Evolutionary conservation across 2,329 filamentous ascomycete genomes (phyloP).

Genomic region (Bimuria novae-zelandiae): DNA sequence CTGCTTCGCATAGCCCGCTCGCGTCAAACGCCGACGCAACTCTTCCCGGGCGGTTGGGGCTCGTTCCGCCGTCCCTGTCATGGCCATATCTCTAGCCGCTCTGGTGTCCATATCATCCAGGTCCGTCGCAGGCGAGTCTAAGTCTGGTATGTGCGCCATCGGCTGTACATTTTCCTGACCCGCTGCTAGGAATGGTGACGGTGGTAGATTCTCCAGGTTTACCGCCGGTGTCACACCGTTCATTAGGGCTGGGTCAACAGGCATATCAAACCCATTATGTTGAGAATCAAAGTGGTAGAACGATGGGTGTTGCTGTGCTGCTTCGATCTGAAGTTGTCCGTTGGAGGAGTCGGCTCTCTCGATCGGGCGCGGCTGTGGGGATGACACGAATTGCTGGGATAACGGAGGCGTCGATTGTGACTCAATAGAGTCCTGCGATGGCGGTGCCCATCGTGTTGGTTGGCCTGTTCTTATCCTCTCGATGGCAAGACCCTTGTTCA

Average conservation of each 20-base stretch:
- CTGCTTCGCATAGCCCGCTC: slow-evolving; percentile 8
- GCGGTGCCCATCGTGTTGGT: slow-evolving; percentile 11
- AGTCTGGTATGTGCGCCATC: slow-evolving; percentile 14
- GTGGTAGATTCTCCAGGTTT: slow-evolving; percentile 37
- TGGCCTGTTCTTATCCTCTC: not conserved
- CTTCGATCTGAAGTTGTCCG: slow-evolving; percentile 35
- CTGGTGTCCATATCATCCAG: slow-evolving; percentile 6
- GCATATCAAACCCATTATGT: slow-evolving; percentile 57
- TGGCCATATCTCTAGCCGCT: slow-evolving; percentile 8
- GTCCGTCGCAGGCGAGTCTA: slow-evolving; percentile 15
- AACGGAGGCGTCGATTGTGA: slow-evolving; percentile 3
- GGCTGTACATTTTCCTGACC: slow-evolving; percentile 14
- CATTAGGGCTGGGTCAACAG: slow-evolving; percentile 67
- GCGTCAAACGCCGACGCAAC: slow-evolving; percentile 27
- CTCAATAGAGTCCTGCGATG: not conserved
- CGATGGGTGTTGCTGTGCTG: slow-evolving; percentile 39
- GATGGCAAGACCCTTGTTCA: slow-evolving; percentile 41
- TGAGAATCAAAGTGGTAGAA: slow-evolving; percentile 33
- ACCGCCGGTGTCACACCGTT: slow-evolving; percentile 33
- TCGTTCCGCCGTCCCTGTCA: slow-evolving; percentile 10
- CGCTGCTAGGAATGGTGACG: slow-evolving; percentile 41
- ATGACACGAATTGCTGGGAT: slow-evolving; percentile 48
- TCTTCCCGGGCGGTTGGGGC: slow-evolving; percentile 29
- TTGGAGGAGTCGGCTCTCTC: slow-evolving; percentile 31
- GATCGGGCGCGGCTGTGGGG: slow-evolving; percentile 15